These are phyloP conservation scores for Calonectria pseudoturangicola DNA, from an alignment of 2,329 filamentous ascomycete genomes.

Conservation along the genomic window DNA sequence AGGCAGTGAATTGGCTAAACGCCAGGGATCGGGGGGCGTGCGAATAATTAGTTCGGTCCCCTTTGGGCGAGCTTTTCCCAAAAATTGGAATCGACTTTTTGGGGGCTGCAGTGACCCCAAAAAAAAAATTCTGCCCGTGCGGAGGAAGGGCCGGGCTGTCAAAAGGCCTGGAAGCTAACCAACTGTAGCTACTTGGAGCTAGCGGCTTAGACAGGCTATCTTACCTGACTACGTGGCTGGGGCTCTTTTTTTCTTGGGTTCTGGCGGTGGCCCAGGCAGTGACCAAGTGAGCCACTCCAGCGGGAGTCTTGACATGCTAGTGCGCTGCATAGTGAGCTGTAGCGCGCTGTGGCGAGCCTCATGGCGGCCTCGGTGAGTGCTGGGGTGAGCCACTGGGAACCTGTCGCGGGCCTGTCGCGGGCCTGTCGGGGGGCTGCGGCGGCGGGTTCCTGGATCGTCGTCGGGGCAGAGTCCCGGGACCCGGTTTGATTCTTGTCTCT, in stretches of 20 bases:
- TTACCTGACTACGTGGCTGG: conserved; percentile 21
- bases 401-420: conserved; percentile 23
- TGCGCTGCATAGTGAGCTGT: conserved; percentile 23
- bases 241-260: background rate
- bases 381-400: conserved; percentile 23
- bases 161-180: conserved; percentile 28
- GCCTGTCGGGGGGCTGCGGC: conserved; percentile 10
- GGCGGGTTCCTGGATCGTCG: conserved; percentile 36
- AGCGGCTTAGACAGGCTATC: conserved; percentile 15
- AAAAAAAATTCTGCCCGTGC: conserved; percentile 21
- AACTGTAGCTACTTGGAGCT: conserved; percentile 9
- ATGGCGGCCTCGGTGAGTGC: conserved; percentile 31
- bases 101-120: conserved; percentile 16
- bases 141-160: conserved; percentile 26
- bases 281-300: conserved; percentile 29
- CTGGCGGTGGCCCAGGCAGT: conserved; percentile 20
- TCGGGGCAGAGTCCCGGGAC: conserved; percentile 32
- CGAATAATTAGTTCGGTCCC: conserved; percentile 26
- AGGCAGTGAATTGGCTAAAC: conserved; percentile 3
- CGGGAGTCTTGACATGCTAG: conserved; percentile 33
- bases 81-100: conserved; percentile 16
- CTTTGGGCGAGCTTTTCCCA: conserved; percentile 4
- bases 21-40: conserved; percentile 16
- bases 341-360: conserved; percentile 30
- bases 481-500: conserved; percentile 27